These are phyloP conservation scores for Arctium lappa DNA, from an alignment of 129 eudicot species.

Conservation along the genomic window DNA sequence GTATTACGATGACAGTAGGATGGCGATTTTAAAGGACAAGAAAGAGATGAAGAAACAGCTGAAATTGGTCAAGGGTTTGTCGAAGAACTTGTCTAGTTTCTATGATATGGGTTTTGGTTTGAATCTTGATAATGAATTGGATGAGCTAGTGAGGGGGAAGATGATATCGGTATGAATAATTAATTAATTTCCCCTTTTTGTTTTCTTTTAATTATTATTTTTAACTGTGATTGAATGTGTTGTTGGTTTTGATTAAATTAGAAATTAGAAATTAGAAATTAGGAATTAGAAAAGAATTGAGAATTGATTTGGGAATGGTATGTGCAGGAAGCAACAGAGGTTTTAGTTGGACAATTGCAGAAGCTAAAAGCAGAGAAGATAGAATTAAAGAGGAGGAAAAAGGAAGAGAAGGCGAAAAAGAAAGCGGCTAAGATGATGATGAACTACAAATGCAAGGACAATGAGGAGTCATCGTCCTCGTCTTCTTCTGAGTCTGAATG, in stretches of 20 bases:
- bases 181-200: background rate
- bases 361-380: slow-evolving; percentile 56
- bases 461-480: slow-evolving; percentile 39
- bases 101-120: slow-evolving; percentile 58
- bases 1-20: slow-evolving; percentile 35
- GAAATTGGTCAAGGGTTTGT: slow-evolving; percentile 61
- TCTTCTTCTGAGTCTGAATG: slow-evolving; percentile 80
- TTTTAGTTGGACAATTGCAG: slow-evolving; percentile 51
- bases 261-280: no score
- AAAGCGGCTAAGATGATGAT: slow-evolving; percentile 33
- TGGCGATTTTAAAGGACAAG: slow-evolving; percentile 37
- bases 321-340: slow-evolving; percentile 76
- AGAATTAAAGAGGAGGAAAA: slow-evolving; percentile 49
- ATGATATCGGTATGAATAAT: slow-evolving; percentile 61
- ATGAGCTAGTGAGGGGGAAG: slow-evolving; percentile 45
- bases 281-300: background rate
- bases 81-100: slow-evolving; percentile 44
- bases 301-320: background rate
- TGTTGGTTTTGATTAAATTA: no score
- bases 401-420: slow-evolving; percentile 48
- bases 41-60: slow-evolving; percentile 57
- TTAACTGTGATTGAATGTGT: background rate
- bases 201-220: background rate
- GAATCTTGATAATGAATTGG: slow-evolving; percentile 36
- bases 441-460: slow-evolving; percentile 13